Base-by-base conservation (phyloP, 805 yeast species). In the Nakazawaea ishiwadae region DNA sequence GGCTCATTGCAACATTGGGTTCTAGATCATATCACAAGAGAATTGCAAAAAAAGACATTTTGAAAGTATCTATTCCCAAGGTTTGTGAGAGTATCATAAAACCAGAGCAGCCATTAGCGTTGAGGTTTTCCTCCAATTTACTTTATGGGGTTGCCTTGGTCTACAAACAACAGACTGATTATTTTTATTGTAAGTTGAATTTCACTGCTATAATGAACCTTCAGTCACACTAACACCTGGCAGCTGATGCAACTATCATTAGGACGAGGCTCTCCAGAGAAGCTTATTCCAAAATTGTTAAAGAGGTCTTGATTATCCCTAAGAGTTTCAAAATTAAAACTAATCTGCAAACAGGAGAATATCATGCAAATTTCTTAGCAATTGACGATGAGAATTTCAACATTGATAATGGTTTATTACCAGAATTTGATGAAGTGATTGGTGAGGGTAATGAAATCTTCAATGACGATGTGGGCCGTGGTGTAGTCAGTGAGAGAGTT, bases 111-210 rank as follows among this genome's bases (percentile, higher is more conserved):
- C 47, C 44, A 2, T 24, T 53, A 14, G 48, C 63, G 1, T 44
- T 65, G 30, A 53, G 78, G 32, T 56, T 65, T 14, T 54, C 64
- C 0, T 69, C 79, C 0, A 67, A 56, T 37, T 53, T 77, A 8
- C 51, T 77, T 42, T 65, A 69, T 48, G 83, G 83, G 0, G 58
- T 73, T 1, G 59, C 75, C 1, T 47, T 77, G 34, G 60, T 69
- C 20, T 74, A 72, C 52, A 72, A 65, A 43, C 69, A 71, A 20
- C 74, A 79, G 51, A 66, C 73, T 0, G 68, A 67, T 3, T 69
- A 68, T 48, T 66, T 72, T 47, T 65, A 63, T 47, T 51, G 59
- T 51, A 47, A 44, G 60, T 50, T n/a, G 19, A 8, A 5, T 7
- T 18, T 31, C n/a, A 16, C n/a, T n/a, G n/a, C n/a, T n/a, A n/a